These are phyloP conservation scores for Clathrus columnatus DNA, from an alignment of 768 basidiomycete genomes.

Conservation along the genomic window DNA sequence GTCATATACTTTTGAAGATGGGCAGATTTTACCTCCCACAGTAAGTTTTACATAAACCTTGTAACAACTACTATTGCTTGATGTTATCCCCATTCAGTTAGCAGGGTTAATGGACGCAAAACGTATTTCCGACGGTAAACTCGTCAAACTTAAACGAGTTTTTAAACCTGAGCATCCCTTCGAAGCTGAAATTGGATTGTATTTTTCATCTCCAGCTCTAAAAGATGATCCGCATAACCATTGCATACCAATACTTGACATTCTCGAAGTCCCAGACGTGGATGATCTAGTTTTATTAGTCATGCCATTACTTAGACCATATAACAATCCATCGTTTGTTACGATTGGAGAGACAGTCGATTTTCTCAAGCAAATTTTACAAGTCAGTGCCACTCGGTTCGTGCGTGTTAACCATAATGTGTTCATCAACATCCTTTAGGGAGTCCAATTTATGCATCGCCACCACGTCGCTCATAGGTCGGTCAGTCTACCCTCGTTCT, in stretches of 20 bases:
- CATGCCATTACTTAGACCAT: slow-evolving; percentile 22
- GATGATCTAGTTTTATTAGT: slow-evolving; percentile 16
- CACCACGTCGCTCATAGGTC: slow-evolving; percentile 31
- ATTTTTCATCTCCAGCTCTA: slow-evolving; percentile 16
- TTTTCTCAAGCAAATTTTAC: slow-evolving; percentile 24
- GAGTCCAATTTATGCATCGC: slow-evolving; percentile 30
- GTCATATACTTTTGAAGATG: slow-evolving; percentile 8
- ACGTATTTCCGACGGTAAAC: slow-evolving; percentile 15
- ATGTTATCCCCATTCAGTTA: not conserved
- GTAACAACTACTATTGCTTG: not conserved
- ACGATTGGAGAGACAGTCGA: slow-evolving; percentile 26
- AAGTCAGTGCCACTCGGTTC: slow-evolving; percentile 16
- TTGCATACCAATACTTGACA: slow-evolving; percentile 22
- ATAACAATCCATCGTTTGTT: slow-evolving; percentile 19
- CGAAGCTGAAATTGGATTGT: slow-evolving; percentile 15
- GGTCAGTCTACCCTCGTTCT: not conserved
- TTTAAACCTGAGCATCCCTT: not conserved
- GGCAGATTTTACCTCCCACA: not conserved
- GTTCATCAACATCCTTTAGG: slow-evolving; percentile 15
- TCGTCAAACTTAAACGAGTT: slow-evolving; percentile 19
- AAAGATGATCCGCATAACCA: slow-evolving; percentile 21
- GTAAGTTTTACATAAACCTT: not conserved
- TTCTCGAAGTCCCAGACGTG: slow-evolving; percentile 16
- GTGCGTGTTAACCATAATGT: not conserved
- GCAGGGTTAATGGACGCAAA: slow-evolving; percentile 14